Base-by-base conservation (phyloP, 2,329 filamentous ascomycete genomes). In the Fusarium chuoi region DNA sequence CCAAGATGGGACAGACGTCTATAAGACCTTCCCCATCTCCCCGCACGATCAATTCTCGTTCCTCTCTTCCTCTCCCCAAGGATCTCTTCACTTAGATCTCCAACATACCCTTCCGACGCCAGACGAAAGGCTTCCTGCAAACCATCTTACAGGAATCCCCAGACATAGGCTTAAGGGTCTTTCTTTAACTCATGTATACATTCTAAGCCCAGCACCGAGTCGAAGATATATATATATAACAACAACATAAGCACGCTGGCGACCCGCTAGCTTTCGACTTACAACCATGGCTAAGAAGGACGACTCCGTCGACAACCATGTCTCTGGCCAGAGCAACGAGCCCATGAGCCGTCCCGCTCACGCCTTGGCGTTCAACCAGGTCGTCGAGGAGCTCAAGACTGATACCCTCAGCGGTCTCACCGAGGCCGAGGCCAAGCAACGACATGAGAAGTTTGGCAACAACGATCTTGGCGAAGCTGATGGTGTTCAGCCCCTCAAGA, bases 321-420 rank as follows among this genome's bases (percentile, higher is more conserved):
- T 82, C 69, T 82, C 80, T 55, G 81, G 80, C 12, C 81, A 82
- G 70, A 80, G 78, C 57, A 83, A 82, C 56, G 62, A 70, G 18
- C 79, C 79, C 12, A 83, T 92, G 59, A 87, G 86, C 15, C 81
- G 84, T 55, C 89, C 90, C 15, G 89, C 90, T 35, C 90, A 92
- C 75, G 83, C 87, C 54, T 84, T 92, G 49, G 78, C 83, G 30
- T 84, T 82, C 74, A 79, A 85, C 22, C 79, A 85, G 49, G 85
- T 90, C 39, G 83, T 87, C 35, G 77, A 84, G 24, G 87, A 92
- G 78, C 84, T 91, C 26, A 79, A 84, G 17, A 86, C 87, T 60
- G 84, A 89, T 75, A 75, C 84, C 12, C 84, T 89, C 8, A 84
- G 88, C 75, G 90, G 90, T 46, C 83, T 92, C 36, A 85, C 84